Percentiles rank a stretch among this genome's conserved stretches.
These are phyloP conservation scores for Penicillium freii DNA, from an alignment of 2,329 filamentous ascomycete species.

Conservation along the genomic window DNA sequence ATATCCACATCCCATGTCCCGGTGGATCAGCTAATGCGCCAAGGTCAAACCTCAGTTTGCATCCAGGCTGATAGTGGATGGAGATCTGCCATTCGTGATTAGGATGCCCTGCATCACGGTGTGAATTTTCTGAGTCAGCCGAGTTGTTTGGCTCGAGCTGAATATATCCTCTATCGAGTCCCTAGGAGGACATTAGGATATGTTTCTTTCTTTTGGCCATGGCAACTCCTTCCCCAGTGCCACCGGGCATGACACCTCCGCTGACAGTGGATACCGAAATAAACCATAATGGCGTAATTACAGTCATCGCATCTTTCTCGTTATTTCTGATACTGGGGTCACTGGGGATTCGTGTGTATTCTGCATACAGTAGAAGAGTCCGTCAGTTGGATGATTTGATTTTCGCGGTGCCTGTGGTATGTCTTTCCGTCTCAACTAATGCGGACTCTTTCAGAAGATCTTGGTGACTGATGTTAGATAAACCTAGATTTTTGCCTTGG, in stretches of 20 bases:
- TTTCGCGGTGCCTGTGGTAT: slow-evolving; percentile 34
- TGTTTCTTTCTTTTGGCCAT: slow-evolving; percentile 3
- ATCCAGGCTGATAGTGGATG: background rate
- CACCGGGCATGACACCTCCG: slow-evolving; percentile 30
- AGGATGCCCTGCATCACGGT: background rate
- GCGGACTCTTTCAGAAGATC: background rate
- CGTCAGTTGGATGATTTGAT: slow-evolving; percentile 37
- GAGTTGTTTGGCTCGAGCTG: background rate
- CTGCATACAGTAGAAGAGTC: slow-evolving; percentile 34
- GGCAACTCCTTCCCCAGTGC: slow-evolving; percentile 4
- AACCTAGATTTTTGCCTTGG: slow-evolving; percentile 32
- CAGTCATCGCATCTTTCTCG: slow-evolving; percentile 41
- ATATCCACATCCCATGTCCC: background rate
- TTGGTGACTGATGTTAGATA: background rate
- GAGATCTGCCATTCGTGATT: background rate
- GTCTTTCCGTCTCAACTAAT: slow-evolving; percentile 1
- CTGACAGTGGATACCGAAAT: slow-evolving; percentile 37
- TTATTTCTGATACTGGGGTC: slow-evolving; percentile 42
- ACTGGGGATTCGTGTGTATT: slow-evolving; percentile 41
- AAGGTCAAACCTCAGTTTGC: background rate
- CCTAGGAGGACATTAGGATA: background rate
- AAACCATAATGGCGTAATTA: slow-evolving; percentile 44
- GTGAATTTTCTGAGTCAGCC: background rate
- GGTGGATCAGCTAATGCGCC: background rate
- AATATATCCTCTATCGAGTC: slow-evolving; percentile 2